Base-by-base conservation (phyloP, 116 monocot species). In the Phalaenopsis hybrid region DNA sequence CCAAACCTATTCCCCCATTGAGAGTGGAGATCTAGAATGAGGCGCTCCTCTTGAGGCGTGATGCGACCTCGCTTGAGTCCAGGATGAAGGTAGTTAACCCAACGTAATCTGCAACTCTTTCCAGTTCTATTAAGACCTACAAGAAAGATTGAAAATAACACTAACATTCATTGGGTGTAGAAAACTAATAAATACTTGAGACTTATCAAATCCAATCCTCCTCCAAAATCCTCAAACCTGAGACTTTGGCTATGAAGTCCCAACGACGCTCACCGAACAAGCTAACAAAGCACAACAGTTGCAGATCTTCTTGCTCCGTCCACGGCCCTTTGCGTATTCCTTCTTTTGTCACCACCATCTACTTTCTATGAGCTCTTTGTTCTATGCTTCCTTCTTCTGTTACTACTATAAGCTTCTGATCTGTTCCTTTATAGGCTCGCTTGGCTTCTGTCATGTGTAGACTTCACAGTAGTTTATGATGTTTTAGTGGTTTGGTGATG, bases 251-350 rank as follows among this genome's bases (percentile, higher is more conserved):
- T 79, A 89, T 79, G 86, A 82, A 84, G 86, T 89, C 89, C 89
- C 89, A 86, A 84, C 84, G 89, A 78, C 89, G 89, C 84, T 89
- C 86, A 49, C 86, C 89, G 83, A 89, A 86, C 81, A 89, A 84
- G 41, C 82, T 57, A 79, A 89, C 89, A 84, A 86, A 89, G 81
- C 86, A 82, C 86, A 89, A 86, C 84, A 86, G 84, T 84, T 86
- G 89, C 83, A 78, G 79, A 77, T 89, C 89, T 77, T 89, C 89
- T 55, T 86, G 82, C 77, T 89, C 89, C 4, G 85, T 86, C 89
- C 89, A 89, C 46, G 81, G 84, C n/a, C 89, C 89, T 69, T 86
- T 89, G 57, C 86, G 75, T 17, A 75, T 82, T 58, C 81, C 80
- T 50, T 65, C 81, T 43, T 25, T 81, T 28, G 28, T 51, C 77